Percentiles rank a stretch among this genome's conserved stretches.
Conservation (phyloP, 257 asterid genomes). For the Thymus quinquecostatus region DNA sequence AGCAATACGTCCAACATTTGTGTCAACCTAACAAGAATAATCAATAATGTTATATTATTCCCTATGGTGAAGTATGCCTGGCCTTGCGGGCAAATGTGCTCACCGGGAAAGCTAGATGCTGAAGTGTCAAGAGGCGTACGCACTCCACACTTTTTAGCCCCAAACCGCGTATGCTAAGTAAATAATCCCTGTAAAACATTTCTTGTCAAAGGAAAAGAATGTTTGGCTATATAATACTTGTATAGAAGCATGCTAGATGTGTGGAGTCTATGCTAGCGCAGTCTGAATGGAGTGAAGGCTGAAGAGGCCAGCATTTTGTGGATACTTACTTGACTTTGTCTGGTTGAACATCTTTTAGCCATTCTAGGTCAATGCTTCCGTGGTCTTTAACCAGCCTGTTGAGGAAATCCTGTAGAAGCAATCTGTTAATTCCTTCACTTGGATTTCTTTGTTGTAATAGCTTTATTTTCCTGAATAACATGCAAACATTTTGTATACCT, state of each 20-base stretch:
- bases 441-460: not conserved
- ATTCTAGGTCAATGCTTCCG: constrained; percentile 76
- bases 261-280: constrained; percentile 9
- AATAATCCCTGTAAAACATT: constrained; percentile 64
- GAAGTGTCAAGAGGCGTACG: constrained; percentile 79
- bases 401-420: constrained; percentile 73
- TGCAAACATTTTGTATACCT: constrained; percentile 47
- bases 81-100: constrained; percentile 35
- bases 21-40: constrained; percentile 70
- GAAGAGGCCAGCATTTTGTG: not conserved
- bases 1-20: constrained; percentile 87
- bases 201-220: constrained; percentile 25
- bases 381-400: constrained; percentile 69
- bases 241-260: not conserved
- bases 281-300: not conserved
- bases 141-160: constrained; percentile 90
- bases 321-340: constrained; percentile 71
- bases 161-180: constrained; percentile 71
- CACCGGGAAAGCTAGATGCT: constrained; percentile 86
- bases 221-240: not conserved
- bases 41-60: constrained; percentile 24
- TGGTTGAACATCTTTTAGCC: constrained; percentile 78
- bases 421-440: constrained; percentile 27
- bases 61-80: constrained; percentile 18
- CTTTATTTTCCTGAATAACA: constrained; percentile 3